Conservation (phyloP, 1,284 basidiomycete species). For the Ustilago loliicola region DNA sequence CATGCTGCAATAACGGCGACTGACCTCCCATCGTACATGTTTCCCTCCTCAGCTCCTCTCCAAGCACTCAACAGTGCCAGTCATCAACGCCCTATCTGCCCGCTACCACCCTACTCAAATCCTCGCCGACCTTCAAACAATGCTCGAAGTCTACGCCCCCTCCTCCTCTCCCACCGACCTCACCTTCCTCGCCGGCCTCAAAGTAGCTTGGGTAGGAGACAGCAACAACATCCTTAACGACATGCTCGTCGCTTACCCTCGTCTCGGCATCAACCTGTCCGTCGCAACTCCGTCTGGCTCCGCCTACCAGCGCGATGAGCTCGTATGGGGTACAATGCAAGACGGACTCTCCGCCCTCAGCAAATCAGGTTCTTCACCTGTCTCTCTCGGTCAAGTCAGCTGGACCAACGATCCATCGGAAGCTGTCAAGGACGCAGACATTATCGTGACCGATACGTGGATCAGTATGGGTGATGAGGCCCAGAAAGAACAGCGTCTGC, state of each 20-base stretch:
- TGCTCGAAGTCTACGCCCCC: constrained; percentile 78
- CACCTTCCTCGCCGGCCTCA: constrained; percentile 67
- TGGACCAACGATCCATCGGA: constrained; percentile 85
- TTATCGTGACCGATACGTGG: constrained; percentile 81
- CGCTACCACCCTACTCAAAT: constrained; percentile 97
- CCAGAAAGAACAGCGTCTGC: constrained; percentile 87
- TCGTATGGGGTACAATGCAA: constrained; percentile 76
- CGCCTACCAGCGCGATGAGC: constrained; percentile 80
- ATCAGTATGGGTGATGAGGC: constrained; percentile 99
- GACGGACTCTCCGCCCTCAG: constrained; percentile 64
- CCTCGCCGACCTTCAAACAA: constrained; percentile 90
- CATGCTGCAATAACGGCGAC: background rate
- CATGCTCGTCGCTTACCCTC: constrained; percentile 93
- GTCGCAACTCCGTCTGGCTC: constrained; percentile 82
- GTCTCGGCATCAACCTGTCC: constrained; percentile 87
- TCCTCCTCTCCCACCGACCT: constrained; percentile 72
- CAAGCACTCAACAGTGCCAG: constrained; percentile 87
- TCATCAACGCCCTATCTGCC: constrained; percentile 93
- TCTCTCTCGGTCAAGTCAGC: constrained; percentile 74
- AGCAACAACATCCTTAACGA: constrained; percentile 96
- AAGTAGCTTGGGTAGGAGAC: constrained; percentile 88
- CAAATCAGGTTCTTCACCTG: constrained; percentile 69
- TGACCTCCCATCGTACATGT: background rate
- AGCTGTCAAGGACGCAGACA: constrained; percentile 89
- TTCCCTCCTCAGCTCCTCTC: constrained; percentile 76